Percentiles rank a stretch among this genome's conserved stretches.
Conservation (phyloP, 306 rosid genomes). For the Rosa lucieae region DNA sequence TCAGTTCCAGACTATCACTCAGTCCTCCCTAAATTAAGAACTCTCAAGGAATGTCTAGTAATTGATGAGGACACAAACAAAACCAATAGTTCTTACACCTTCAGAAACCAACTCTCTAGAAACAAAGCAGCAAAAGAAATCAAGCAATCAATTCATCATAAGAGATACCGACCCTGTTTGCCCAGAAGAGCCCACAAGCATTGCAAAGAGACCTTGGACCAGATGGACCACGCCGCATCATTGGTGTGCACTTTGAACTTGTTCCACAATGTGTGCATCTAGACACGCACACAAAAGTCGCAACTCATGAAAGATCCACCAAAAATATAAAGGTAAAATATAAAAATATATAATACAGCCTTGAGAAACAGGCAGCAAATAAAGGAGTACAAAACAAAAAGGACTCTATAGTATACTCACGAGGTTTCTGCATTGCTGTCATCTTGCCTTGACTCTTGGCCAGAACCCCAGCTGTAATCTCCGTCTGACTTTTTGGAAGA, state of each 20-base stretch:
- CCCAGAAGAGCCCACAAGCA: slow-evolving; percentile 97
- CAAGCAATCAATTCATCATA: slow-evolving; percentile 11
- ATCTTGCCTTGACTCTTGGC: slow-evolving; percentile 76
- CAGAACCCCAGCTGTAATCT: slow-evolving; percentile 54
- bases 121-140: not conserved
- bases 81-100: not conserved
- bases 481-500: slow-evolving; percentile 88
- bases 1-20: not conserved
- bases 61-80: not conserved
- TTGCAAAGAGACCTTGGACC: slow-evolving; percentile 97
- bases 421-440: slow-evolving; percentile 60
- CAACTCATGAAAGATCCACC: not conserved
- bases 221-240: slow-evolving; percentile 98
- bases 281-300: slow-evolving; percentile 31
- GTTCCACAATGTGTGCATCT: slow-evolving; percentile 88
- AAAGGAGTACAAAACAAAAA: slow-evolving; percentile 8
- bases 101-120: not conserved
- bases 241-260: slow-evolving; percentile 87
- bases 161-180: slow-evolving; percentile 76
- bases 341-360: not conserved
- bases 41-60: not conserved
- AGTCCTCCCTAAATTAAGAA: not conserved
- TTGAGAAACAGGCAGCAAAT: not conserved
- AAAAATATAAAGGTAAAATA: not conserved
- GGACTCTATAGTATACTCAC: slow-evolving; percentile 47